Evolutionary conservation across 2,329 filamentous ascomycete genomes (phyloP).

Genomic region (Decorospora gaudefroyi): DNA sequence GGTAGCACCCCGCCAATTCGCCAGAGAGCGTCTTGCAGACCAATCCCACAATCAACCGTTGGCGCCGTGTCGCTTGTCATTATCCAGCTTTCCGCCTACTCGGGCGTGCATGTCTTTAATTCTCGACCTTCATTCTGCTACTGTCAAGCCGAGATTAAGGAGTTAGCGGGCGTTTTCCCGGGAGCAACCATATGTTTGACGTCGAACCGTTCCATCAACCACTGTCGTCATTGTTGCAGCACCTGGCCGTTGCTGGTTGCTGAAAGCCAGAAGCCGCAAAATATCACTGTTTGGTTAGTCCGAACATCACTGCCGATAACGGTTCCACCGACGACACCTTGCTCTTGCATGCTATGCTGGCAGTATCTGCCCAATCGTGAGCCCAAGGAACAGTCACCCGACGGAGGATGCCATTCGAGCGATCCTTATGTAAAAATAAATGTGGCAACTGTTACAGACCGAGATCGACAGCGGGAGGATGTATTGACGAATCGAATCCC

Average conservation of each 20-base stretch:
- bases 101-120: slow-evolving; percentile 26
- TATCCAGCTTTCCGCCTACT: slow-evolving; percentile 30
- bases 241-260: slow-evolving; percentile 22
- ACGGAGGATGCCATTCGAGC: slow-evolving; percentile 25
- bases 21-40: slow-evolving; percentile 23
- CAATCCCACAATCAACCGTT: slow-evolving; percentile 44
- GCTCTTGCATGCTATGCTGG: slow-evolving; percentile 14
- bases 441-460: slow-evolving; percentile 36
- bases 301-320: slow-evolving; percentile 4
- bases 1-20: slow-evolving; percentile 32
- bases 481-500: slow-evolving; percentile 25
- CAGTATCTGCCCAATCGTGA: slow-evolving; percentile 18
- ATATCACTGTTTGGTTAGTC: slow-evolving; percentile 2
- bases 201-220: slow-evolving; percentile 16
- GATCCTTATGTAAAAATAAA: slow-evolving; percentile 34
- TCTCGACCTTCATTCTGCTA: slow-evolving; percentile 24
- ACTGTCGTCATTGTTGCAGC: slow-evolving; percentile 27
- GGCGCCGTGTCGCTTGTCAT: slow-evolving; percentile 39
- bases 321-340: slow-evolving; percentile 15
- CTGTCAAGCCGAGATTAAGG: slow-evolving; percentile 47
- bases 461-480: slow-evolving; percentile 20
- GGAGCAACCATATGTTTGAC: slow-evolving; percentile 18
- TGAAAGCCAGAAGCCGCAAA: slow-evolving; percentile 16
- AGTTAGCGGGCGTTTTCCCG: slow-evolving; percentile 40
- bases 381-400: slow-evolving; percentile 19